Conservation (phyloP, 345 rosid species). For the Melaleuca alternifolia region DNA sequence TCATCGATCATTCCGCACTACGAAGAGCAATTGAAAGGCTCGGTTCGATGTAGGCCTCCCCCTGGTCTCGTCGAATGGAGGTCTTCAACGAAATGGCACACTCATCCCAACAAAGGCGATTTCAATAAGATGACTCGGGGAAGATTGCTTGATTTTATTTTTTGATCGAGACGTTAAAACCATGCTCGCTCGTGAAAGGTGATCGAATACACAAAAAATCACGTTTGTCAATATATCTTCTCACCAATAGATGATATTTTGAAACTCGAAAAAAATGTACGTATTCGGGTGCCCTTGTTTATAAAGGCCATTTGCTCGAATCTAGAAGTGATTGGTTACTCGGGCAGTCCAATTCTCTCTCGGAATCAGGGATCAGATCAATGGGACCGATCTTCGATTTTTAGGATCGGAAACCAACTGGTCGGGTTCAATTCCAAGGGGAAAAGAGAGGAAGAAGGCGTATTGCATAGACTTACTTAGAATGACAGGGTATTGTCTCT, state of each 20-base stretch:
- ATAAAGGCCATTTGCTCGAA: neutral
- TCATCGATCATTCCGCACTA: neutral
- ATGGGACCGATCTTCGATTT: no score
- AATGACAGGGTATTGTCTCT: no score
- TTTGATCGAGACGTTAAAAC: neutral
- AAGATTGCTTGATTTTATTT: neutral
- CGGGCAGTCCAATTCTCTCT: no score
- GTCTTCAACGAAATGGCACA: neutral
- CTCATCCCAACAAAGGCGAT: neutral
- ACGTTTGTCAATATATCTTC: neutral
- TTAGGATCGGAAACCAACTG: no score
- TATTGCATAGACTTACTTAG: no score
- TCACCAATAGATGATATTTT: neutral
- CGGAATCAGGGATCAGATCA: no score
- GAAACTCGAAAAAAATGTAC: neutral
- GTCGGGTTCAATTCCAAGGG: no score
- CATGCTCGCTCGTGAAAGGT: fast-evolving
- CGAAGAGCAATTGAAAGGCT: neutral
- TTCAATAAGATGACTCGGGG: fast-evolving
- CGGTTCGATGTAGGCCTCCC: neutral
- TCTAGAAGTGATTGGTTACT: no score
- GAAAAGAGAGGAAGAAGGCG: no score
- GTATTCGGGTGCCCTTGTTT: fast-evolving
- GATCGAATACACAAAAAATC: neutral
- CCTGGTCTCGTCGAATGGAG: fast-evolving